Evolutionary conservation across 768 basidiomycete species (phyloP), one percentile per base, ranked within the genome.

Genomic region (Lactifluus hygrophoroides): DNA sequence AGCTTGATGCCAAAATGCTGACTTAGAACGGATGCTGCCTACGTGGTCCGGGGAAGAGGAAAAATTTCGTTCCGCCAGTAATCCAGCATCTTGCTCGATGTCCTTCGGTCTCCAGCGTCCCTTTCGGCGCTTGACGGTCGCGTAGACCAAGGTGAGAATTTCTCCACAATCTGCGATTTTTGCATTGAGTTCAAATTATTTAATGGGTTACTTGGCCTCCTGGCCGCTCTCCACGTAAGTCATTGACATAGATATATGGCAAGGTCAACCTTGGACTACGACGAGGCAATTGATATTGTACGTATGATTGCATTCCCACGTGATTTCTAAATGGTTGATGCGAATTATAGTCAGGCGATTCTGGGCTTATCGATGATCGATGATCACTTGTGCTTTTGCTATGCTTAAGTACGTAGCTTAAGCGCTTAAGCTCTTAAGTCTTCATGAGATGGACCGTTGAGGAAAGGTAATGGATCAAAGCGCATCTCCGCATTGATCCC

Each of bases 61-160:
- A 32, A 32, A 1, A 10, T 32, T n/a, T n/a, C n/a, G 30, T 32
- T 32, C 30, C 30, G 30, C 30, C 30, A 32, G 10, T 32, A 32
- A 10, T 32, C 5, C 10, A 32, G 30, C 10, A 7, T 32, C 7
- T 32, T 32, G 30, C 30, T 7, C 8, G 30, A 32, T 32, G n/a
- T n/a, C n/a, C n/a, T n/a, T 42, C 3, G 56, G 23, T 6, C 38
- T 56, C n/a, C 47, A 37, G n/a, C 38, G 50, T 47, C 21, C 44
- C 35, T 49, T 56, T 47, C 55, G 56, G 37, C 56, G n/a, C n/a
- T 56, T 56, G 23, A 47, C 49, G 17, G 28, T 56, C 7, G 25
- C n/a, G n/a, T 49, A 28, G 47, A 50, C n/a, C 19, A 25, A 35
- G 55, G 55, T 56, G 23, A 5, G 34, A 45, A 37, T 38, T 17